A percentile compares a stretch with the other conserved stretches of the same genome.
phyloP scores from a whole-genome alignment of 805 yeast species.

The Blastobotrys americana region DNA sequence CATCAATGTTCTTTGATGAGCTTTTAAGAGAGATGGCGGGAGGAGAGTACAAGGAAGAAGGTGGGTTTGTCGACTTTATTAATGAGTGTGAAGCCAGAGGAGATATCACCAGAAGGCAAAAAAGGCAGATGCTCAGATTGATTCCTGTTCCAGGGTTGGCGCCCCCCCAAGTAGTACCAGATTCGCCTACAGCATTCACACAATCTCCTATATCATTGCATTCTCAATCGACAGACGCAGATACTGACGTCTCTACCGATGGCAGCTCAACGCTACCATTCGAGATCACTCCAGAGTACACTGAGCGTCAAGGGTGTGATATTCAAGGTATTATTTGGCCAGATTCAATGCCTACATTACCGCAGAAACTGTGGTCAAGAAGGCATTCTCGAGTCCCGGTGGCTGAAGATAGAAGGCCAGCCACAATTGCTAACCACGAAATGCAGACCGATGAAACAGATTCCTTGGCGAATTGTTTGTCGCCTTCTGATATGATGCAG shows the following conservation, averaged over 20 bases:
- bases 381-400: neutral
- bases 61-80: neutral
- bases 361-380: neutral
- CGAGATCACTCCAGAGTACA: neutral
- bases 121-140: neutral
- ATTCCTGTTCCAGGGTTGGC: too few species aligned
- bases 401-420: too few species aligned
- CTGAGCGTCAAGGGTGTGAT: neutral
- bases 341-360: neutral
- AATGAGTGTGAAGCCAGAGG: neutral
- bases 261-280: neutral
- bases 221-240: neutral
- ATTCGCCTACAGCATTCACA: neutral
- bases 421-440: neutral
- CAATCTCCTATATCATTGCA: too few species aligned
- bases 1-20: neutral
- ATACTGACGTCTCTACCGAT: neutral
- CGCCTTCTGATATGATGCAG: conserved; percentile 19
- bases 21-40: neutral
- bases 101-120: neutral
- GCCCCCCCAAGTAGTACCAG: too few species aligned
- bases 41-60: neutral
- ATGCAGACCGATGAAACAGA: neutral
- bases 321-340: neutral
- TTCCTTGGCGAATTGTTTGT: neutral